Evolutionary conservation across 2,329 filamentous ascomycete species (phyloP).

Genomic region (Emmonsia crescens): DNA sequence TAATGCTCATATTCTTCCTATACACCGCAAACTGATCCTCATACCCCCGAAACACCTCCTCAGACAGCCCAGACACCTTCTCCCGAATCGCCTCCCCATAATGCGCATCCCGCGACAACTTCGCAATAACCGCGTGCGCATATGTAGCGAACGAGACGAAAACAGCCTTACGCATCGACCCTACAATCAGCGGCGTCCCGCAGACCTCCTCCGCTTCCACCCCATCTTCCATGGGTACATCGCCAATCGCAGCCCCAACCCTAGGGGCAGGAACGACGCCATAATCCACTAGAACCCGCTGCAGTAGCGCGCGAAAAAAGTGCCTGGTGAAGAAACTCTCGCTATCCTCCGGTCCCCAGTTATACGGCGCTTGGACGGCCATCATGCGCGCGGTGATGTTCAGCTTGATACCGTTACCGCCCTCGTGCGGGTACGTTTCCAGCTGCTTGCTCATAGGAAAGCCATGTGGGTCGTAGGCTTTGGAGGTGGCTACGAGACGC

Average conservation of each 20-base stretch:
- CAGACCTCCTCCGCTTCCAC: slow-evolving; percentile 12
- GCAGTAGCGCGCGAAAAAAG: slow-evolving; percentile 81
- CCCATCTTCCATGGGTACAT: slow-evolving; percentile 12
- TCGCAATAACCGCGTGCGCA: slow-evolving; percentile 67
- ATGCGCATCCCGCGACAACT: slow-evolving; percentile 54
- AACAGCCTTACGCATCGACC: slow-evolving; percentile 67
- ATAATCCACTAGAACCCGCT: slow-evolving; percentile 82
- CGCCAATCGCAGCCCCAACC: slow-evolving; percentile 19
- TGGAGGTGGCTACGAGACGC: slow-evolving; percentile 56
- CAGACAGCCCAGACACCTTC: slow-evolving; percentile 58
- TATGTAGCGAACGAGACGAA: slow-evolving; percentile 68
- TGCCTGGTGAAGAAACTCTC: slow-evolving; percentile 84
- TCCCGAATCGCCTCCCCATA: slow-evolving; percentile 51
- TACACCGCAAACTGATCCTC: slow-evolving; percentile 51
- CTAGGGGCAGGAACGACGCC: slow-evolving; percentile 57
- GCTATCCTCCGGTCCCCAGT: slow-evolving; percentile 77
- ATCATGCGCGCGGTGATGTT: slow-evolving; percentile 98
- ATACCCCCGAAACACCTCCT: slow-evolving; percentile 65
- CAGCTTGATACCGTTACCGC: slow-evolving; percentile 57
- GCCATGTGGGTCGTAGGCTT: slow-evolving; percentile 72
- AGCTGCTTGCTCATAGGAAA: slow-evolving; percentile 82
- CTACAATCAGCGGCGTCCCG: slow-evolving; percentile 75
- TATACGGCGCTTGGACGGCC: slow-evolving; percentile 89
- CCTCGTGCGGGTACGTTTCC: slow-evolving; percentile 43
- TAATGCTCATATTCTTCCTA: slow-evolving; percentile 71